phyloP scores from a whole-genome alignment of 1,139 yeast species.

The Taiozyma sp. region DNA sequence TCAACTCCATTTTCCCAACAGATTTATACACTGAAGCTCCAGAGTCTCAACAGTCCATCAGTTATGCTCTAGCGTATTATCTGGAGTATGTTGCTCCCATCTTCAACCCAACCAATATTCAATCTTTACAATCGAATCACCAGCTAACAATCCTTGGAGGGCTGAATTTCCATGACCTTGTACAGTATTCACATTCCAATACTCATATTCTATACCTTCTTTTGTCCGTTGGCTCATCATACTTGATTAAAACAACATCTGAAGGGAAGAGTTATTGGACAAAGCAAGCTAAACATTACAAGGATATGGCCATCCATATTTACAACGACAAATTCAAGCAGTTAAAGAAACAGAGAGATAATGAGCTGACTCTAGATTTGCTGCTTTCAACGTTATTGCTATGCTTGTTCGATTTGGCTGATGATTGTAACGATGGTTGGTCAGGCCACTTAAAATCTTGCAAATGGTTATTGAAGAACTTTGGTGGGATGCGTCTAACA shows the following conservation, averaged over 20 bases:
- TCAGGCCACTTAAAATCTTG: constrained; percentile 5
- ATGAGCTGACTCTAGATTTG: constrained; percentile 1
- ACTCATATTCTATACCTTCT: constrained; percentile 4
- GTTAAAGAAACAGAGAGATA: neutral
- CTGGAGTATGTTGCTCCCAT: constrained; percentile 7
- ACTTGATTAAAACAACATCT: neutral
- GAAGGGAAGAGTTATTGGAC: constrained; percentile 3
- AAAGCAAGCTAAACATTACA: constrained; percentile 1
- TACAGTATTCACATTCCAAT: constrained; percentile 4
- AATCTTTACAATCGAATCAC: neutral
- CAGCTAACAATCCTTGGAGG: neutral
- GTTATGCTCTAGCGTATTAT: constrained; percentile 7
- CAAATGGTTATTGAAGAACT: neutral
- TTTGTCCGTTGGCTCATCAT: constrained; percentile 7
- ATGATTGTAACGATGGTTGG: constrained; percentile 11
- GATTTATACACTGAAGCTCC: neutral
- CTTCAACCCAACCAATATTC: constrained; percentile 6
- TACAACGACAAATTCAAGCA: neutral
- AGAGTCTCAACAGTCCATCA: constrained; percentile 1
- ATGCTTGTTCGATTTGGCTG: constrained; percentile 8
- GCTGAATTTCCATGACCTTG: constrained; percentile 2
- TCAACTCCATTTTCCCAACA: neutral
- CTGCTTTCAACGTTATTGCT: constrained; percentile 6
- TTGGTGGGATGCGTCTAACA: neutral
- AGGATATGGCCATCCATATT: neutral